Conservation (phyloP, 306 rosid species). For the Chamaecrista fasciculata region DNA sequence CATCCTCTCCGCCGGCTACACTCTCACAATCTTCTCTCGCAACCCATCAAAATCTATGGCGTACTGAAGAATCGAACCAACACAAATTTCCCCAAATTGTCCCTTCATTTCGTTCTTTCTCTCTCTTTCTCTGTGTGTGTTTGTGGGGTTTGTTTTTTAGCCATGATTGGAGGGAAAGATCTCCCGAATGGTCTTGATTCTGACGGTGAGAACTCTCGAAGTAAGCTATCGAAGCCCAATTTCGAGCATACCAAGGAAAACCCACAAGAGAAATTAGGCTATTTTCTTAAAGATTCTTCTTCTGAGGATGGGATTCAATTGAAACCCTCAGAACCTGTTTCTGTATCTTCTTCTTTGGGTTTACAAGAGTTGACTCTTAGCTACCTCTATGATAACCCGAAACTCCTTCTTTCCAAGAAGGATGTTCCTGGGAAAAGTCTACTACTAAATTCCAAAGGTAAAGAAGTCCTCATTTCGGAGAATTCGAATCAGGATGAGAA, state of each 20-base stretch:
- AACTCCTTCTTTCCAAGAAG: conserved; percentile 51
- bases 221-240: conserved; percentile 58
- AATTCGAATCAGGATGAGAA: conserved; percentile 58
- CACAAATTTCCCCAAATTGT: conserved; percentile 22
- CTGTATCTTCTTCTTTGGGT: conserved; percentile 44
- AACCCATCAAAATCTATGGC: conserved; percentile 3
- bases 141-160: neutral
- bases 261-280: conserved; percentile 45
- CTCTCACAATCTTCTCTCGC: too few species aligned
- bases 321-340: conserved; percentile 29
- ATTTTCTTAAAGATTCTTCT: conserved; percentile 51
- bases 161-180: conserved; percentile 68
- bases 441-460: conserved; percentile 76
- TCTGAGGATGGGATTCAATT: conserved; percentile 28
- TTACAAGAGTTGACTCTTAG: conserved; percentile 84
- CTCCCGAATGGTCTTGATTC: conserved; percentile 44
- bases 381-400: conserved; percentile 72
- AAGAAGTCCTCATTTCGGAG: conserved; percentile 52
- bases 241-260: conserved; percentile 41
- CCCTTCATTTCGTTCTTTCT: conserved; percentile 24
- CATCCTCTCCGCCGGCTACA: too few species aligned
- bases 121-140: neutral
- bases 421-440: conserved; percentile 49
- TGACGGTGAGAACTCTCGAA: conserved; percentile 77
- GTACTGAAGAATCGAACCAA: conserved; percentile 32